Evolutionary conservation across 2,329 filamentous ascomycete species (phyloP).

Genomic region (Colletotrichum musicola): DNA sequence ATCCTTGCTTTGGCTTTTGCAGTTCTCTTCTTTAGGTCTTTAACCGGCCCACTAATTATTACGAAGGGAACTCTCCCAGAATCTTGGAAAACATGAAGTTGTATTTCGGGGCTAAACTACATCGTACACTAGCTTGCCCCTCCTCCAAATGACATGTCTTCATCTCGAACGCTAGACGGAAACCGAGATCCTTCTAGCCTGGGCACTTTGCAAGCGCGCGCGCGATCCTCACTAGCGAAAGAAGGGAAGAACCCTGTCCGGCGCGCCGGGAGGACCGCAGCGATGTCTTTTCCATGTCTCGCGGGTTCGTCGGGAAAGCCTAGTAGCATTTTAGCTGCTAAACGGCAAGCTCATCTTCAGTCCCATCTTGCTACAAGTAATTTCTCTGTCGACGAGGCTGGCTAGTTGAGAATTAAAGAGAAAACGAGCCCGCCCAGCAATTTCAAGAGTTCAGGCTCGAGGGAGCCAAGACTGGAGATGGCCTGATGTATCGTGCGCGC

Average conservation of each 20-base stretch:
- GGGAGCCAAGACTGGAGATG: constrained; percentile 17
- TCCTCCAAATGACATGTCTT: constrained; percentile 12
- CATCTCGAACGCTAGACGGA: constrained; percentile 19
- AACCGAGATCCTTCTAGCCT: constrained; percentile 17
- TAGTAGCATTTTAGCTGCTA: not conserved
- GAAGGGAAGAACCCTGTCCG: constrained; percentile 22
- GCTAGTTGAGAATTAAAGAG: constrained; percentile 4
- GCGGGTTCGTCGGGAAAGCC: constrained; percentile 32
- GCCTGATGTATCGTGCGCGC: constrained; percentile 8
- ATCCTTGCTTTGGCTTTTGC: too few species aligned
- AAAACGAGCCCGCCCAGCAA: not conserved
- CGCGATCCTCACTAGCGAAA: not conserved
- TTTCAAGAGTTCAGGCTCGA: constrained; percentile 8
- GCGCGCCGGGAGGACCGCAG: constrained; percentile 28
- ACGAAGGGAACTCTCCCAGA: not conserved
- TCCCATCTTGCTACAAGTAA: not conserved
- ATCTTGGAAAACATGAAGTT: constrained; percentile 12
- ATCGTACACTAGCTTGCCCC: too few species aligned
- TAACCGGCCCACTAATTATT: too few species aligned
- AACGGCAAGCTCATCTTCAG: not conserved
- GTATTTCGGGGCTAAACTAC: not conserved
- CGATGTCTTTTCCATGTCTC: constrained; percentile 27
- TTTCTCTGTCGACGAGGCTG: constrained; percentile 13
- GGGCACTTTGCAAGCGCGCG: not conserved
- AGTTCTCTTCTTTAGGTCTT: too few species aligned